Evolutionary conservation across 257 asterid genomes (phyloP).

Genomic region (Solanum peruvianum): DNA sequence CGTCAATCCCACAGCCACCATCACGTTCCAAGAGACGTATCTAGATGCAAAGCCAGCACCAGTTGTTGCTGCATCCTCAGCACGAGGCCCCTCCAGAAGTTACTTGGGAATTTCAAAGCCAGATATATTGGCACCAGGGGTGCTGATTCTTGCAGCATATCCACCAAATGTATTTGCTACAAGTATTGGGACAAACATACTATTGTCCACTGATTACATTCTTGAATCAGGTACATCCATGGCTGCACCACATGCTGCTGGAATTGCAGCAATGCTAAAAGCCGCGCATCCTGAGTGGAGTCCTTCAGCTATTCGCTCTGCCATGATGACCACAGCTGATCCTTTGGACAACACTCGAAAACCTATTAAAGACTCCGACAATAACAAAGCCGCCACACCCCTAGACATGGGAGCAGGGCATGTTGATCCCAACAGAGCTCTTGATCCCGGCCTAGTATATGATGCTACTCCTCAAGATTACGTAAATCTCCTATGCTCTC

Average conservation of each 20-base stretch:
- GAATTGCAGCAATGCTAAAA: conserved; percentile 4
- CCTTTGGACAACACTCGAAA: conserved; percentile 1
- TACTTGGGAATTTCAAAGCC: not conserved
- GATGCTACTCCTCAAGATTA: conserved; percentile 11
- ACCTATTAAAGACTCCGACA: not conserved
- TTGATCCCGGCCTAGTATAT: conserved; percentile 15
- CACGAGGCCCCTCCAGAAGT: not conserved
- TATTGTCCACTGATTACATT: not conserved
- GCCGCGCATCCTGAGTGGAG: conserved; percentile 1
- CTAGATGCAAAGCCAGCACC: not conserved
- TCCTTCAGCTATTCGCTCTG: conserved; percentile 5
- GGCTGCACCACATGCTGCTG: conserved; percentile 5
- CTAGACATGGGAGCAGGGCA: conserved; percentile 17
- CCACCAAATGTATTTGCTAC: not conserved
- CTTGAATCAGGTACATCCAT: not conserved
- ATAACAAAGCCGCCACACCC: not conserved
- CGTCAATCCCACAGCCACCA: not conserved
- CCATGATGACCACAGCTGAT: conserved; percentile 9
- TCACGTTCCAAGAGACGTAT: not conserved
- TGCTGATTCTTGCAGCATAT: conserved; percentile 1
- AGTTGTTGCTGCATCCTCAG: not conserved
- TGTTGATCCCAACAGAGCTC: conserved; percentile 10
- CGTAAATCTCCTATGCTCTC: conserved; percentile 11
- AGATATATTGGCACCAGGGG: not conserved
- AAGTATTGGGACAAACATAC: not conserved